Evolutionary conservation across 2,329 filamentous ascomycete species (phyloP).

Genomic region (Thielaviopsis ethacetica): DNA sequence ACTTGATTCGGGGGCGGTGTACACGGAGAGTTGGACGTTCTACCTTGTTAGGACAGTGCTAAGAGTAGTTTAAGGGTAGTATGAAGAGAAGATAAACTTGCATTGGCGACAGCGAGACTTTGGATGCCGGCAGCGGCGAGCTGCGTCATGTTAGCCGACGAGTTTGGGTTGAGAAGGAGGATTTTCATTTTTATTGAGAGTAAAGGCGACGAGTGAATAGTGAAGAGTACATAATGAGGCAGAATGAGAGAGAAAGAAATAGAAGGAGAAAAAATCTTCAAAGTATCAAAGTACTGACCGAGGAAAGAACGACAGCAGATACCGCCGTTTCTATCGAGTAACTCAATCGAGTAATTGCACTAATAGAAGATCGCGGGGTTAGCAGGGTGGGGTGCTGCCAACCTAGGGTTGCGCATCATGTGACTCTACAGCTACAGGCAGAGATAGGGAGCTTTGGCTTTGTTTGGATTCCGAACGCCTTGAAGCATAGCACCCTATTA

Average conservation of each 20-base stretch:
- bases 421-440: neutral
- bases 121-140: conserved; percentile 38
- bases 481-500: too few relatives aligned
- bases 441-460: neutral
- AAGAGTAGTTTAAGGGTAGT: neutral
- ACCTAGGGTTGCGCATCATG: too few relatives aligned
- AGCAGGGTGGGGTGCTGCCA: neutral
- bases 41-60: neutral
- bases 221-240: neutral
- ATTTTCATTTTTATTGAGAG: conserved; percentile 25
- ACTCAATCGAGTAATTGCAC: neutral
- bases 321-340: neutral
- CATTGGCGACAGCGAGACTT: conserved; percentile 23
- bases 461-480: too few relatives aligned
- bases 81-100: neutral
- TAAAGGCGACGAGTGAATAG: neutral
- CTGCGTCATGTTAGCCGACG: conserved; percentile 54
- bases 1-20: neutral
- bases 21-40: neutral
- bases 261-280: neutral
- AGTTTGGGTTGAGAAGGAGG: conserved; percentile 68
- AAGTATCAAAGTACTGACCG: too few relatives aligned
- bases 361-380: neutral
- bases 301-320: neutral
- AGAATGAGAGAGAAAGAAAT: too few relatives aligned